Percentiles rank a stretch among this genome's conserved stretches.
These are phyloP conservation scores for Dipteronia sinensis DNA, from an alignment of 345 rosid genomes.

Conservation along the genomic window DNA sequence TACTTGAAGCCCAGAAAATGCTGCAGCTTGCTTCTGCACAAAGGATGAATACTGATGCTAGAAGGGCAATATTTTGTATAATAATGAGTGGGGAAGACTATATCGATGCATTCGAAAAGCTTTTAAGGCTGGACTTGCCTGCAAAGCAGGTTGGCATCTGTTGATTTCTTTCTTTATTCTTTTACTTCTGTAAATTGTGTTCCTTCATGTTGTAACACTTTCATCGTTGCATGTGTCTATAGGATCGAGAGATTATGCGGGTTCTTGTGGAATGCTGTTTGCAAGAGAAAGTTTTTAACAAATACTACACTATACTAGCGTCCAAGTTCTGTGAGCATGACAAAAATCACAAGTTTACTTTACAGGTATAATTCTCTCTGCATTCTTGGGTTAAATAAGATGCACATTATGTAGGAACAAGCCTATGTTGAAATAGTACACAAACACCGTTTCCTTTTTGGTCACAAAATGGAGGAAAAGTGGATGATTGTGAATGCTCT, in stretches of 20 bases:
- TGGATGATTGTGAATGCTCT: neutral
- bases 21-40: conserved; percentile 90
- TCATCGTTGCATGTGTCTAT: conserved; percentile 19
- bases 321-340: conserved; percentile 83
- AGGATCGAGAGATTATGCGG: conserved; percentile 93
- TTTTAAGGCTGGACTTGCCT: conserved; percentile 74
- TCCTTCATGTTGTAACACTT: neutral
- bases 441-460: neutral
- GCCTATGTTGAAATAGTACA: neutral
- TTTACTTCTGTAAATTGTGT: neutral
- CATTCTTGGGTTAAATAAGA: neutral
- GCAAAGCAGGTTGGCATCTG: conserved; percentile 65
- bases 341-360: conserved; percentile 83
- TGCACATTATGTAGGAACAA: neutral
- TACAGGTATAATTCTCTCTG: conserved; percentile 55
- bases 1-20: conserved; percentile 80
- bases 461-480: neutral
- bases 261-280: conserved; percentile 89
- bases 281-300: conserved; percentile 86
- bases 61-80: conserved; percentile 91
- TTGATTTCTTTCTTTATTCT: neutral
- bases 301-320: conserved; percentile 76
- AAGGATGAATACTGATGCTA: conserved; percentile 91
- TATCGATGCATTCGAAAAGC: conserved; percentile 89
- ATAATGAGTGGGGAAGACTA: conserved; percentile 95